Base-by-base conservation (phyloP, 2,329 filamentous ascomycete genomes). In the Claviceps monticola region DNA sequence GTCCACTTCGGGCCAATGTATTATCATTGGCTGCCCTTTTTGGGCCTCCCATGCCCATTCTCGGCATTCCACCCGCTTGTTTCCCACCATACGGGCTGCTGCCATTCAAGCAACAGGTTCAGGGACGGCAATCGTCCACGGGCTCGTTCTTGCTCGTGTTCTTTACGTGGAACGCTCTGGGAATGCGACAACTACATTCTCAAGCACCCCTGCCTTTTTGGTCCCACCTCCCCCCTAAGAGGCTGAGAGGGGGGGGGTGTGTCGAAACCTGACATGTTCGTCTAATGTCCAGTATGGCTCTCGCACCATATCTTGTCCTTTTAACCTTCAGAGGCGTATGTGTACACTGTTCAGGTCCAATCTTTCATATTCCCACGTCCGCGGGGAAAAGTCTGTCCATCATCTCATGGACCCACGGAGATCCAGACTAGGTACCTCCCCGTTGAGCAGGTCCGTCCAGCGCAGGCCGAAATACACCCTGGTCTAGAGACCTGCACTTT, bases 311-410 rank as follows among this genome's bases (percentile, higher is more conserved):
- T 41, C 14, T 34, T 41, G 36, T 41, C 48, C 34, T 38, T 50
- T 29, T 29, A 50, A 26, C 42, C 34, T 50, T 50, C 19, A 17
- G 49, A 48, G 49, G 49, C 19, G 52, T 53, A 48, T 13, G 45
- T 17, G 16, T 36, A 44, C 9, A 36, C 39, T 16, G 2, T 39
- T 26, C 44, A 36, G 47, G 38, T 39, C 39, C 21, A 29, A 21
- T 44, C 36, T 34, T 43, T 52, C 47, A 34, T 52, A 54, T 52
- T 47, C 50, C 41, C 53, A 54, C 53, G 26, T 52, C 47, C 45
- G 36, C 26, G 44, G 36, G 46, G 50, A 54, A 51, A 54, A 43
- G 23, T 46, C 36, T 50, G 42, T 38, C n/a, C 43, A 41, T 50
- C 47, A 47, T 48, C 34, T 43, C 17, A 38, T 48, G 50, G 53